phyloP scores from a whole-genome alignment of 2,329 filamentous ascomycete species.

The Cladosporium oxysporum region DNA sequence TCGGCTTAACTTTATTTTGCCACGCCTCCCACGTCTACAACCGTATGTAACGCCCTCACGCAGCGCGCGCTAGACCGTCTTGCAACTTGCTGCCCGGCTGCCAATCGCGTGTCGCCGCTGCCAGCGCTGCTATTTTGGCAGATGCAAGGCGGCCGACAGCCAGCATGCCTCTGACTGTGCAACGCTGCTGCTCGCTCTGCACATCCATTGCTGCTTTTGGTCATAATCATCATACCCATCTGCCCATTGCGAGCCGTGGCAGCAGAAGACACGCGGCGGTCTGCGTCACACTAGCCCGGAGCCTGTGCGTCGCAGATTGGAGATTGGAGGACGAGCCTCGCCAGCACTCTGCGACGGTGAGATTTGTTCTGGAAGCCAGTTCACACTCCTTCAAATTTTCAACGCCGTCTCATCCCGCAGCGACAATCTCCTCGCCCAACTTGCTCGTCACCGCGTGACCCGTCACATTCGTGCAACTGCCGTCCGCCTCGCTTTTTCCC shows the following conservation, averaged over 20 bases:
- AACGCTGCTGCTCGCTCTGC: neutral
- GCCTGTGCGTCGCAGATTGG: constrained; percentile 16
- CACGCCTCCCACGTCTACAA: constrained; percentile 9
- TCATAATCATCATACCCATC: neutral
- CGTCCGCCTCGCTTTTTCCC: neutral
- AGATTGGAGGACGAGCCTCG: constrained; percentile 18
- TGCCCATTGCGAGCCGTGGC: neutral
- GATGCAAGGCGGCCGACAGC: constrained; percentile 9
- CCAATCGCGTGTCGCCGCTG: neutral
- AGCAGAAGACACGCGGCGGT: constrained; percentile 12
- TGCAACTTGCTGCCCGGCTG: neutral
- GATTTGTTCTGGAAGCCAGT: constrained; percentile 16
- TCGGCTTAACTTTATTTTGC: constrained; percentile 12
- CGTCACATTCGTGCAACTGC: constrained; percentile 9
- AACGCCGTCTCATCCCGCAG: neutral
- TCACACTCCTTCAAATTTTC: constrained; percentile 15
- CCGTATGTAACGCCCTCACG: constrained; percentile 5
- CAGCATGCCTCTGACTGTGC: constrained; percentile 7
- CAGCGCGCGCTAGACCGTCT: constrained; percentile 7
- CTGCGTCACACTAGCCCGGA: constrained; percentile 19
- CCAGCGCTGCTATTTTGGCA: constrained; percentile 9
- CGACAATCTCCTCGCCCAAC: constrained; percentile 5
- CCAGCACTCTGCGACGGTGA: constrained; percentile 17
- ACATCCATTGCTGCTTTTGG: neutral
- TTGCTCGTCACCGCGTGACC: constrained; percentile 7